Base-by-base conservation (phyloP, 352 stramenopile genomes). In the Pythium dissimile region DNA sequence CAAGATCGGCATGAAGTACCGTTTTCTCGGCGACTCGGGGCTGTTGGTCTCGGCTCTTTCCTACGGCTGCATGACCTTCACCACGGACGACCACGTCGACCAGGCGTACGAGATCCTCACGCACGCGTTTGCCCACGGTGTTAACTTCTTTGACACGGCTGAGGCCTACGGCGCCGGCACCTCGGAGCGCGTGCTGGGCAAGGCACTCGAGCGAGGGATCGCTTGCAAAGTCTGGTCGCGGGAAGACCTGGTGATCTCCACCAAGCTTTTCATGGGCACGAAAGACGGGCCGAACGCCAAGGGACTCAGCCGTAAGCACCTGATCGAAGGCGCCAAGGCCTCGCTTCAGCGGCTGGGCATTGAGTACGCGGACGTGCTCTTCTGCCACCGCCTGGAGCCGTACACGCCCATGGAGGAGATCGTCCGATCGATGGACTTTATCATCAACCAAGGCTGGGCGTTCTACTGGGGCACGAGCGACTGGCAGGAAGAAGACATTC, bases 111-210 rank as follows among this genome's bases (percentile, higher is more conserved):
- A 53, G 15, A 38, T 65, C 30, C 28, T 65, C 28, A 26, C 31
- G 30, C 41, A 31, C 42, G 57, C 12, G 7, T 65, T 49, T 30
- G 26, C 53, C 31, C 47, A 41, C 41, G 77, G 77, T n/a, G 59
- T 89, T 54, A 86, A 88, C 66, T 77, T 88, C 39, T 78, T 78
- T 28, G 80, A 88, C 62, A 73, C 62, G 27, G 75, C 75, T 5
- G 73, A 77, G 57, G 48, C 38, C 21, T 85, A 85, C 50, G 46
- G 35, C 7, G 35, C 24, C 11, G 75, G 77, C 9, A 24, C 59
- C n/a, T 56, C 73, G 1, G 73, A 84, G 39, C 46, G 38, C 12
- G 66, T 71, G 42, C 69, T 70, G 27, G 75, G 75, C 15, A 37
- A 66, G 16, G 58, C 60, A 0, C 30, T 85, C 10, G 30, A 66